Percentiles rank a stretch among this genome's conserved stretches.
phyloP scores from a whole-genome alignment of 1,284 basidiomycete species.

The Jaminaea rosea region DNA sequence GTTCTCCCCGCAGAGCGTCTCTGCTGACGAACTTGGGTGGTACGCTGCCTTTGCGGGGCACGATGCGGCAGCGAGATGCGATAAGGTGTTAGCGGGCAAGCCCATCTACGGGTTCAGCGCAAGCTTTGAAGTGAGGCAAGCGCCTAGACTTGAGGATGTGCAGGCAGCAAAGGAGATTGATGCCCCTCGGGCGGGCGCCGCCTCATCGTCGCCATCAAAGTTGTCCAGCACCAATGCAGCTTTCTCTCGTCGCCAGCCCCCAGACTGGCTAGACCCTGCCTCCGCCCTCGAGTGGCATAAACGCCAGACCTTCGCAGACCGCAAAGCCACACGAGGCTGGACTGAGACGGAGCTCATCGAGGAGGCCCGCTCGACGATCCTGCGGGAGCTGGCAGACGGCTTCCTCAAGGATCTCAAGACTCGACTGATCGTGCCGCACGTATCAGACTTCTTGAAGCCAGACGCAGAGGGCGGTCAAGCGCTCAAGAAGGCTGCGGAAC shows the following conservation, averaged over 20 bases:
- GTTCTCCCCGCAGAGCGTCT: slow-evolving; percentile 27
- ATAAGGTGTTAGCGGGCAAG: slow-evolving; percentile 20
- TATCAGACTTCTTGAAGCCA: slow-evolving; percentile 54
- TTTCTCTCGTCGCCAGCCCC: too few relatives aligned
- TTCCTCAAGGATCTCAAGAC: slow-evolving; percentile 65
- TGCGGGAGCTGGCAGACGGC: slow-evolving; percentile 57
- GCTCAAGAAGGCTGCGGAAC: background rate
- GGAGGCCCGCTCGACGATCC: slow-evolving; percentile 57
- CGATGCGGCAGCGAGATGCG: slow-evolving; percentile 18
- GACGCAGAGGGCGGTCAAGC: slow-evolving; percentile 49
- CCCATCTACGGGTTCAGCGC: slow-evolving; percentile 19
- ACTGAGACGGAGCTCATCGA: slow-evolving; percentile 57
- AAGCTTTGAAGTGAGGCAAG: slow-evolving; percentile 21
- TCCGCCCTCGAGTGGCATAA: too few relatives aligned
- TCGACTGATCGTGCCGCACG: slow-evolving; percentile 56
- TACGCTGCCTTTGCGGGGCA: slow-evolving; percentile 37
- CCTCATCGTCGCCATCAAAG: too few relatives aligned
- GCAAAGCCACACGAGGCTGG: slow-evolving; percentile 46
- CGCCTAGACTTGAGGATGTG: too few relatives aligned
- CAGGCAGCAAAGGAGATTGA: too few relatives aligned
- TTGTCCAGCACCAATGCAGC: too few relatives aligned
- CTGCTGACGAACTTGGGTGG: slow-evolving; percentile 39
- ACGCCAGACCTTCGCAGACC: too few relatives aligned
- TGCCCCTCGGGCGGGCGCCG: too few relatives aligned
- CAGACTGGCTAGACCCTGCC: too few relatives aligned